Percentiles rank a stretch among this genome's conserved stretches.
Evolutionary conservation across 495 filamentous ascomycete species (phyloP).

Genomic region (Margaritispora aquatica): DNA sequence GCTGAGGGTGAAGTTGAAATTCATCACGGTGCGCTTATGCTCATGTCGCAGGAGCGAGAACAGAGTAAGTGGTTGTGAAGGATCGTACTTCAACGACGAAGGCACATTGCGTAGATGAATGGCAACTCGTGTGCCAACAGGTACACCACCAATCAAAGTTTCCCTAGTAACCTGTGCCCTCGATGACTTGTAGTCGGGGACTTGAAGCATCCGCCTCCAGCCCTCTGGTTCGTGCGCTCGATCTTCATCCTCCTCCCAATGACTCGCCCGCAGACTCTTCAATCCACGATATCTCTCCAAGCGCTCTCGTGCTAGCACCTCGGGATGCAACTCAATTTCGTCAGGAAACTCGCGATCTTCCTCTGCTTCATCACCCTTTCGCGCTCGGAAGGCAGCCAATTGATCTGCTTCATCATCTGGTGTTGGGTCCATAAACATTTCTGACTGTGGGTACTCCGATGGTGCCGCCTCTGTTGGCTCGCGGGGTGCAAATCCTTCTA

Average conservation of each 20-base stretch:
- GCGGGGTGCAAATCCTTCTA: conserved; percentile 62
- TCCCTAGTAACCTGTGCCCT: conserved; percentile 71
- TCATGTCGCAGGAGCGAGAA: conserved; percentile 90
- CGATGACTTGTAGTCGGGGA: conserved; percentile 76
- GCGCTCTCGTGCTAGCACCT: conserved; percentile 79
- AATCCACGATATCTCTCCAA: conserved; percentile 80
- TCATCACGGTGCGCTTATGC: conserved; percentile 83
- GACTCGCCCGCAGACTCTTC: conserved; percentile 78
- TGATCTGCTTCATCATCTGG: conserved; percentile 70
- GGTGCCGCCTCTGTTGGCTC: conserved; percentile 72
- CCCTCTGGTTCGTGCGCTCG: conserved; percentile 79
- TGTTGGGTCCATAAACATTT: conserved; percentile 82
- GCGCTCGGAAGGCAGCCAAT: conserved; percentile 70
- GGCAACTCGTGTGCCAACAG: conserved; percentile 72
- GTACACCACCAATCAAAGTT: conserved; percentile 77
- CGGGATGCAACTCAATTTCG: conserved; percentile 89
- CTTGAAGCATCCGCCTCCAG: conserved; percentile 76
- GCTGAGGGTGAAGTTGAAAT: conserved; percentile 77
- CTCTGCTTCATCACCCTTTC: conserved; percentile 67
- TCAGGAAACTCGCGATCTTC: conserved; percentile 96
- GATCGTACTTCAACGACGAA: conserved; percentile 47
- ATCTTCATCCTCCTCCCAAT: conserved; percentile 87
- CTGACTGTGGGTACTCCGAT: conserved; percentile 84
- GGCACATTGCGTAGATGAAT: conserved; percentile 75
- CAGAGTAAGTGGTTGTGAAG: conserved; percentile 56